Evolutionary conservation across 768 basidiomycete genomes (phyloP).

Genomic region (Mycena polygramma): DNA sequence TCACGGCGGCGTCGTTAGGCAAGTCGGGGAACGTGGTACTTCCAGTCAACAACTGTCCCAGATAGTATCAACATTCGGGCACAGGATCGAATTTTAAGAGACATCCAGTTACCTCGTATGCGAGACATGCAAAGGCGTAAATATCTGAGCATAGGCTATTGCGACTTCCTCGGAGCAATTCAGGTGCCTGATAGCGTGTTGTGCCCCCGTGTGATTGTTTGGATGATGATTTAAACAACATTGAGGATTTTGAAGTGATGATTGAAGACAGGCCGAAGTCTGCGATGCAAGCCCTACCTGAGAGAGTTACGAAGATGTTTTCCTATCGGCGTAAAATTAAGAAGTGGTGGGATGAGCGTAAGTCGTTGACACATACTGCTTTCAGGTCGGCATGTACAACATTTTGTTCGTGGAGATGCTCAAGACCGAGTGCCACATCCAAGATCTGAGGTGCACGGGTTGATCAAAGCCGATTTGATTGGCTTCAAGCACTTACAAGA

Average conservation of each 20-base stretch:
- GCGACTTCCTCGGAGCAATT: slow-evolving; percentile 46
- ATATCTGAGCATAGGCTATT: slow-evolving; percentile 48
- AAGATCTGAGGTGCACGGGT: slow-evolving; percentile 26
- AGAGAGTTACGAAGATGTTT: slow-evolving; percentile 60
- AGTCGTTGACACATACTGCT: slow-evolving; percentile 25
- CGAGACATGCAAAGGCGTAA: slow-evolving; percentile 56
- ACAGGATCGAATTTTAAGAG: too few relatives aligned
- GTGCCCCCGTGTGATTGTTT: slow-evolving; percentile 43
- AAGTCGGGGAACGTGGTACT: slow-evolving; percentile 11
- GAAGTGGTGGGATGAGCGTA: not conserved
- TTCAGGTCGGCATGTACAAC: slow-evolving; percentile 40
- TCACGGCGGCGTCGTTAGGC: not conserved
- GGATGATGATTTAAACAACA: slow-evolving; percentile 40
- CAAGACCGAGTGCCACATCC: slow-evolving; percentile 33
- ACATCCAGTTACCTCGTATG: slow-evolving; percentile 49
- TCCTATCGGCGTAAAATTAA: slow-evolving; percentile 49
- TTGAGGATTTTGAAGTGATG: slow-evolving; percentile 34
- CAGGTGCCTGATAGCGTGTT: slow-evolving; percentile 43
- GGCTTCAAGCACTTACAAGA: slow-evolving; percentile 9
- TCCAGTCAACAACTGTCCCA: slow-evolving; percentile 8
- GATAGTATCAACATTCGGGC: too few relatives aligned
- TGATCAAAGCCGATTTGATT: too few relatives aligned
- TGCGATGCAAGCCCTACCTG: slow-evolving; percentile 58
- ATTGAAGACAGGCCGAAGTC: slow-evolving; percentile 61
- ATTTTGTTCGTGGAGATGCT: slow-evolving; percentile 33